A percentile compares a stretch with the other conserved stretches of the same genome.
Evolutionary conservation across 2,329 filamentous ascomycete species (phyloP).

Genomic region (Acephala macrosclerotiorum): DNA sequence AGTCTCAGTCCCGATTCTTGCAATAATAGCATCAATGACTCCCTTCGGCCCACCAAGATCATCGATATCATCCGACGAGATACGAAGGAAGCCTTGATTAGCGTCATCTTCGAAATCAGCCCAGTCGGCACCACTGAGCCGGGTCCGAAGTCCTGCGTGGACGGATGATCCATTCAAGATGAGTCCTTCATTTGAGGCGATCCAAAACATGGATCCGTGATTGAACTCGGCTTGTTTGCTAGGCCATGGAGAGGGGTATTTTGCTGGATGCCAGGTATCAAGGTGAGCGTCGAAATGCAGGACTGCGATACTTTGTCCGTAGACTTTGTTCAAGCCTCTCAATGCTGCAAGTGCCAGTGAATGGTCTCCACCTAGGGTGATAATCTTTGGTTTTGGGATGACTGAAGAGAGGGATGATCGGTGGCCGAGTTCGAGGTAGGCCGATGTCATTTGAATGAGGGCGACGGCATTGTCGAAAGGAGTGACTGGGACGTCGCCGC

Average conservation of each 20-base stretch:
- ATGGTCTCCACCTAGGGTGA: slow-evolving; percentile 79
- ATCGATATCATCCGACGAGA: slow-evolving; percentile 87
- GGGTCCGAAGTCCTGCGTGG: slow-evolving; percentile 83
- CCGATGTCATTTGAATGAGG: slow-evolving; percentile 75
- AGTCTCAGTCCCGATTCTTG: slow-evolving; percentile 73
- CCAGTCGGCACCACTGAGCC: slow-evolving; percentile 71
- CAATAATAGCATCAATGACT: slow-evolving; percentile 74
- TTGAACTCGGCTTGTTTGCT: slow-evolving; percentile 78
- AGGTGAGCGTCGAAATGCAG: slow-evolving; percentile 73
- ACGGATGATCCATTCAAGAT: slow-evolving; percentile 78
- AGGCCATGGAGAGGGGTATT: slow-evolving; percentile 81
- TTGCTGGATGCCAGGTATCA: slow-evolving; percentile 52
- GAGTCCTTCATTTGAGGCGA: slow-evolving; percentile 81
- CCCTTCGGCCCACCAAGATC: slow-evolving; percentile 77
- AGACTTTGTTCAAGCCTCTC: slow-evolving; percentile 67
- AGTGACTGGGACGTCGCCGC: slow-evolving; percentile 87
- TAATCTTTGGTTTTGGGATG: slow-evolving; percentile 48
- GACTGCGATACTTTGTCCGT: slow-evolving; percentile 70
- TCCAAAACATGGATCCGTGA: slow-evolving; percentile 92
- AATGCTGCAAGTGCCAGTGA: slow-evolving; percentile 74
- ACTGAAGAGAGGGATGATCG: slow-evolving; percentile 37
- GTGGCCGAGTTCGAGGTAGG: slow-evolving; percentile 41
- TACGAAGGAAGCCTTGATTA: slow-evolving; percentile 79
- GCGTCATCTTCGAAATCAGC: slow-evolving; percentile 76
- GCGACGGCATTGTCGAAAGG: slow-evolving; percentile 88